Base-by-base conservation (phyloP, 176 grass and related monocot species). In the Oryza glumipatula region DNA sequence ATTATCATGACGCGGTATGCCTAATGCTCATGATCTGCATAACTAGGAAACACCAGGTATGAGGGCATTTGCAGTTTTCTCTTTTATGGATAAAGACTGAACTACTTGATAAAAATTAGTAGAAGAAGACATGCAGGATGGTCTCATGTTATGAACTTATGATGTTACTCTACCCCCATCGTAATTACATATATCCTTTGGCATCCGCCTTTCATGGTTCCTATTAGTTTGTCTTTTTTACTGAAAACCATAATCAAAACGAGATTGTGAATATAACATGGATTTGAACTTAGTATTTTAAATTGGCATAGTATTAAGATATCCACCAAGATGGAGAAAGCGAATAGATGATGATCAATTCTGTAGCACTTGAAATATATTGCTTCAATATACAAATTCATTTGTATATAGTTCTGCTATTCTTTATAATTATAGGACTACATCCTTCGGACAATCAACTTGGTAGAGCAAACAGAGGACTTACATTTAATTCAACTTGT, bases 1-100 rank as follows among this genome's bases (percentile, higher is more conserved):
- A 88, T 83, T 94, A 81, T 84, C 87, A 83, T 81, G 92, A 97
- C 87, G 92, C 88, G 22, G 79, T 97, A 85, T 86, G 94, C 80
- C 74, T 97, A 49, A 97, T 94, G 92, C 92, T 97, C 49, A 92
- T 97, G 90, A 97, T 97, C 77, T 94, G 92, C 80, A 92, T 97
- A 84, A 94, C 78, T 73, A 86, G 90, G 45, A 91, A 97, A 72
- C 86, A 97, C 68, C 92, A 94, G 94, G 92, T 97, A 90, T 23
- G 72, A 87, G 90, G 80, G 64, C 90, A 86, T 58, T 80, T 86
- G 10, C 33, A 35, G 10, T 26, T 44, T 33, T 81, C 51, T 78
- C 30, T 43, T 65, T 43, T 39, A 14, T 30, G 45, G 46, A 30
- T 33, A 43, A 73, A 73, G 64, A 33, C 54, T 47, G 36, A 17